Base-by-base conservation (phyloP, 192 early-diverging fungal species). In the Coemansia sp. region DNA sequence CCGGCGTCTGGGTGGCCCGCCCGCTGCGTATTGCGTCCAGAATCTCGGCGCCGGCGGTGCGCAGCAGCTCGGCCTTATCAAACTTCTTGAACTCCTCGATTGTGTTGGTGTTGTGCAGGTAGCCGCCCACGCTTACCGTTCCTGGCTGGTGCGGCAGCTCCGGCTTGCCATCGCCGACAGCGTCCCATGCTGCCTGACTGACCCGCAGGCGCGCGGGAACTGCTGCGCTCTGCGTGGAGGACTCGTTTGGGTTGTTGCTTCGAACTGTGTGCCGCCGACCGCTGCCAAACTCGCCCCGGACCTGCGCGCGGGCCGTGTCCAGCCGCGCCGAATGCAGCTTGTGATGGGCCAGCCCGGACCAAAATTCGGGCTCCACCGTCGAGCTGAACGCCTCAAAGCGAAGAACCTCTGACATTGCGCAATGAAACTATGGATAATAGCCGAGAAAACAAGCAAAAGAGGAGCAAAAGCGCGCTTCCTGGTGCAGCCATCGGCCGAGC, bases 21-120 rank as follows among this genome's bases (percentile, higher is more conserved):
- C 93, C 90, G 42, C 81, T 81, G 6, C 39, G 55, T 8, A 95
- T 90, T 25, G 75, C 86, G 1, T 79, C 65, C 83, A 89, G 87
- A 5, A 96, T 80, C 23, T 43, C 44, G 6, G 51, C 40, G 0
- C 62, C 68, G 28, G 56, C 50, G 6, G 20, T 22, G 22, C 60
- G 52, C 22, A 97, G 82, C 14, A 90, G 61, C 20, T 71, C 79
- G 17, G 67, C 62, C 62, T 92, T 95, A 70, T 97, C 91, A 27
- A 83, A 44, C 34, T 51, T 55, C 58, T 89, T 91, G 62, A 96
- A 99, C 38, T 93, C 92, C 55, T 96, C 92, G 5, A 97, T 76
- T 1, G 96, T 97, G 67, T 99, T 99, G 25, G 92, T 93, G 73
- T 97, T 99, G 53, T 81, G 72, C 28, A 99, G 64, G 23, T 46